phyloP scores from a whole-genome alignment of 2,329 filamentous ascomycete species.

The Gremmenia infestans region DNA sequence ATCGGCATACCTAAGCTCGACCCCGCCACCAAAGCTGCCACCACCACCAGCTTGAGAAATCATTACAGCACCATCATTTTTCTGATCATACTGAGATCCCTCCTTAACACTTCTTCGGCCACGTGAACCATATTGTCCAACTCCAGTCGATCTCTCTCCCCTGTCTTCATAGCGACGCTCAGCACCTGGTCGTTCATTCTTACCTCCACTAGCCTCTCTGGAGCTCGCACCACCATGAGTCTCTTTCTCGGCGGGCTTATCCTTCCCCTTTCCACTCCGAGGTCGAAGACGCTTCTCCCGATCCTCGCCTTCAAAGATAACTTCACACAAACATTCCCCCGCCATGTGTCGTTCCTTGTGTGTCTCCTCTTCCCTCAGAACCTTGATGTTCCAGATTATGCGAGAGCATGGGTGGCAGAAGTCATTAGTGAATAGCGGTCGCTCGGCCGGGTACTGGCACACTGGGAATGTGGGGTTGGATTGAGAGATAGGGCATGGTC shows the following conservation, averaged over 20 bases:
- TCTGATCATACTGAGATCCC: not conserved
- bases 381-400: slow-evolving; percentile 28
- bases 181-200: not conserved
- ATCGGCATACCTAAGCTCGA: not conserved
- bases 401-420: slow-evolving; percentile 28
- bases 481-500: slow-evolving; percentile 35
- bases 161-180: not conserved
- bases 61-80: not conserved
- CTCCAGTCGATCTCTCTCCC: not conserved
- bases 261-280: slow-evolving; percentile 3
- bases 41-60: not conserved
- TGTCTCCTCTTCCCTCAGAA: slow-evolving; percentile 23
- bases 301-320: slow-evolving; percentile 22
- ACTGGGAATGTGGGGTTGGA: slow-evolving; percentile 24
- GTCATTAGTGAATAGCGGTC: slow-evolving; percentile 18
- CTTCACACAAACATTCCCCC: slow-evolving; percentile 24
- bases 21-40: not conserved
- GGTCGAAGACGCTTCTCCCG: slow-evolving; percentile 13
- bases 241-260: slow-evolving; percentile 6
- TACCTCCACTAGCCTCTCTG: not conserved
- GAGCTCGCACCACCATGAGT: not conserved
- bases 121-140: not conserved
- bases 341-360: slow-evolving; percentile 20
- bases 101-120: not conserved
- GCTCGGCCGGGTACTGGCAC: slow-evolving; percentile 26